Conservation (phyloP, 139 green algal species). For the Picochlorum sp. region DNA sequence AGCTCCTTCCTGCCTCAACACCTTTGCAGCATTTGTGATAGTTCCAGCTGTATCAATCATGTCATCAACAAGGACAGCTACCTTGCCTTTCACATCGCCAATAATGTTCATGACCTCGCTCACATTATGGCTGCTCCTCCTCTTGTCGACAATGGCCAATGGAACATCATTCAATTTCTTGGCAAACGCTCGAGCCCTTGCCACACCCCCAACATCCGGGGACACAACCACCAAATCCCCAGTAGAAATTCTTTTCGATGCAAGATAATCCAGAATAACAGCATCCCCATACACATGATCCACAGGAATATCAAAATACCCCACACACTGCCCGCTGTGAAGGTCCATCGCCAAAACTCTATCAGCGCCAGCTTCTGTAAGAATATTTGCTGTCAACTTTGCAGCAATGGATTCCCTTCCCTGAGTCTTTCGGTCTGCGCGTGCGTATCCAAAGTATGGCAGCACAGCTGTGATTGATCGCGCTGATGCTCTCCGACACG, state of each 20-base stretch:
- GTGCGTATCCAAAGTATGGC: slow-evolving; percentile 82
- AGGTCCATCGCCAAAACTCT: slow-evolving; percentile 92
- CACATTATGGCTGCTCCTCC: slow-evolving; percentile 90
- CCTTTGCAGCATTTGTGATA: slow-evolving; percentile 90
- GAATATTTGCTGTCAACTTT: slow-evolving; percentile 97
- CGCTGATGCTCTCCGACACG: slow-evolving; percentile 84
- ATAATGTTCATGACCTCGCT: slow-evolving; percentile 99
- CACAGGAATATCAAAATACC: slow-evolving; percentile 99
- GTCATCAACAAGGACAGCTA: slow-evolving; percentile 97
- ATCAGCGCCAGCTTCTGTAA: slow-evolving; percentile 92
- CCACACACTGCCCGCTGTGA: slow-evolving; percentile 91
- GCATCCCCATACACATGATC: slow-evolving; percentile 88
- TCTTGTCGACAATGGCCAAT: slow-evolving; percentile 98
- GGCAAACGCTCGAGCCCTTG: slow-evolving; percentile 90
- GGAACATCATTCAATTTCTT: slow-evolving; percentile 98
- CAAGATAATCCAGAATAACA: slow-evolving; percentile 97
- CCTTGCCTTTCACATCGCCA: slow-evolving; percentile 95
- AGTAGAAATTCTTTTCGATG: slow-evolving; percentile 87
- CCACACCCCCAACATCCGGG: slow-evolving; percentile 97
- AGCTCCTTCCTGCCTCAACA: slow-evolving; percentile 73
- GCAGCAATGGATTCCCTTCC: slow-evolving; percentile 95
- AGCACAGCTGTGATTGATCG: slow-evolving; percentile 93
- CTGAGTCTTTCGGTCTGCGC: slow-evolving; percentile 89
- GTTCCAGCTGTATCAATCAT: slow-evolving; percentile 99
- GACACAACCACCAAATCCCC: slow-evolving; percentile 94